Evolutionary conservation across 2,329 filamentous ascomycete species (phyloP).

Genomic region (Beauveria sp.): DNA sequence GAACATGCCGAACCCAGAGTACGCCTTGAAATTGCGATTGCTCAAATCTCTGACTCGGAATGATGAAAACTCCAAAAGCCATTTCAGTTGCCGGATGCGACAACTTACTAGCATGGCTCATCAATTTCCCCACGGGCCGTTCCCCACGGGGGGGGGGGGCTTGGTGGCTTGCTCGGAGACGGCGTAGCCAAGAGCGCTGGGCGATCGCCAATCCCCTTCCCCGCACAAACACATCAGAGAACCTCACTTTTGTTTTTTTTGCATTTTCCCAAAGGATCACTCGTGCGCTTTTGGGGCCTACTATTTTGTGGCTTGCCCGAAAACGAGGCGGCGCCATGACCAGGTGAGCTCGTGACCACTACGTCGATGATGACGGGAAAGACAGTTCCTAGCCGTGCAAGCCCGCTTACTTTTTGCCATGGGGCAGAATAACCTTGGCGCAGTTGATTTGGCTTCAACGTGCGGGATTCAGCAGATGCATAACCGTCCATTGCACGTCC

Average conservation of each 20-base stretch:
- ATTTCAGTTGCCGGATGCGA: no score
- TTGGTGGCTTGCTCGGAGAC: conserved; percentile 5
- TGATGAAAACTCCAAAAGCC: no score
- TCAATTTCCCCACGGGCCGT: neutral
- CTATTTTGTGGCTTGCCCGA: neutral
- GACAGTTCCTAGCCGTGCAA: neutral
- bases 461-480: no score
- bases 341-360: neutral
- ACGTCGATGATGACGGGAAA: neutral
- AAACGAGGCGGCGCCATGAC: neutral
- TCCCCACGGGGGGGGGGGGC: neutral
- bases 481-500: no score
- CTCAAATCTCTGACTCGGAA: no score
- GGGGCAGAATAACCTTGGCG: no score
- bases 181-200: neutral
- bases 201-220: conserved; percentile 2
- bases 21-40: no score
- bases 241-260: neutral
- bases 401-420: no score
- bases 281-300: neutral
- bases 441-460: no score
- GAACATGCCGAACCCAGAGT: neutral
- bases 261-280: conserved; percentile 2
- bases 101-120: neutral
- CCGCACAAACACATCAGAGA: neutral